Base-by-base conservation (phyloP, 768 basidiomycete species). In the Tylopilus plumbeoviolaceoides region DNA sequence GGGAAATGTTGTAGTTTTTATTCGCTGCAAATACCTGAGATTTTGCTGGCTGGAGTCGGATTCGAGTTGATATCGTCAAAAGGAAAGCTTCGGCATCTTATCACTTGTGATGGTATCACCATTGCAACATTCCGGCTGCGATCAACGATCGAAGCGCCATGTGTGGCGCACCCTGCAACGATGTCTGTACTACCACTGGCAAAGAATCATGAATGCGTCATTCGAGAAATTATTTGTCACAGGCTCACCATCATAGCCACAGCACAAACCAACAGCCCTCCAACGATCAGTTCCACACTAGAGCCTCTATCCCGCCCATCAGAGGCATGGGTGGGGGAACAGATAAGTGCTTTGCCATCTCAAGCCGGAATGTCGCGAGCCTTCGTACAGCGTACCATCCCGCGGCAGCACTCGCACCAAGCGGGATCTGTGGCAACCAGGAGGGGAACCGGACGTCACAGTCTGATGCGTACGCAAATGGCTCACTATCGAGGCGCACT, bases 311-410 rank as follows among this genome's bases (percentile, higher is more conserved):
- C 17, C 70, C 71, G 21, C 69, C 67, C 50, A 75, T 56, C 20
- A 39, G 47, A 58, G 69, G 70, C 33, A 70, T 56, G 12, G 51
- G 57, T 7, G 42, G 45, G 25, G 53, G 54, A 11, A 43, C 33
- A 49, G 30, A 41, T n/a, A 51, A 25, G 14, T 48, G 38, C 31
- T 28, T 30, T 28, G 12, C 50, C 48, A 50, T 53, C 41, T 12
- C n/a, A 30, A 57, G 47, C 12, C 51, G 60, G 35, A 59, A 53
- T 30, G 43, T 30, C 9, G 83, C 76, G 30, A 87, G 61, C 28
- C 70, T 66, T 50, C 83, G 74, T 64, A 85, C 72, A 17, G 65
- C 63, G 67, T 91, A 87, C 88, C 89, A 91, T 4, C 85, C 80
- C 67, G 83, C 72, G n/a, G 67, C 70, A 8, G 77, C 65, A 0